Evolutionary conservation across 2,329 filamentous ascomycete genomes (phyloP).

Genomic region (Ceratocystis variospora): DNA sequence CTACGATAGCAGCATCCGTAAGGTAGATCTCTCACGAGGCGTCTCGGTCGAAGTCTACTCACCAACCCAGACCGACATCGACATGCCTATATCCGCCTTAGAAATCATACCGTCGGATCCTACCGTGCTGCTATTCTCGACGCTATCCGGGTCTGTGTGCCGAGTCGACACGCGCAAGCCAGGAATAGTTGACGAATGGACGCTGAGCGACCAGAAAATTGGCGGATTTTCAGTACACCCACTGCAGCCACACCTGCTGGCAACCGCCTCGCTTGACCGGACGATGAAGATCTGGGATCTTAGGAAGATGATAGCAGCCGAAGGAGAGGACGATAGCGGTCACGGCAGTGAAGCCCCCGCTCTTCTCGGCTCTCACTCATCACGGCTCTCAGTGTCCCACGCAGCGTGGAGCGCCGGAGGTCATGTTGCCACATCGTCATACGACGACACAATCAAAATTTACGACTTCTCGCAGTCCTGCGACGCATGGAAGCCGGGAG

Average conservation of each 20-base stretch:
- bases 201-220: slow-evolving; percentile 81
- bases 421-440: slow-evolving; percentile 79
- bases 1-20: slow-evolving; percentile 85
- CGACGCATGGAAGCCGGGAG: slow-evolving; percentile 42
- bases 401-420: slow-evolving; percentile 78
- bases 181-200: slow-evolving; percentile 34
- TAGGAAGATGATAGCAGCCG: slow-evolving; percentile 57
- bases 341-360: slow-evolving; percentile 42
- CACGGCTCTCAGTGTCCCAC: slow-evolving; percentile 75
- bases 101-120: slow-evolving; percentile 61
- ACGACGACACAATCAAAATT: slow-evolving; percentile 91
- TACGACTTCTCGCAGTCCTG: slow-evolving; percentile 57
- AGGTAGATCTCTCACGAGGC: slow-evolving; percentile 68
- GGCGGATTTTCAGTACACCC: slow-evolving; percentile 84
- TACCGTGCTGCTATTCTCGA: slow-evolving; percentile 73
- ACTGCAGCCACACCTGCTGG: slow-evolving; percentile 62
- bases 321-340: slow-evolving; percentile 36
- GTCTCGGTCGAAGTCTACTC: slow-evolving; percentile 71
- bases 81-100: slow-evolving; percentile 69
- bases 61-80: slow-evolving; percentile 52
- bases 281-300: slow-evolving; percentile 89
- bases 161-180: slow-evolving; percentile 49
- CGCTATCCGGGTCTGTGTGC: slow-evolving; percentile 66
- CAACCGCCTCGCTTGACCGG: slow-evolving; percentile 79
- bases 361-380: slow-evolving; percentile 68